phyloP scores from a whole-genome alignment of 805 yeast species.

The Metschnikowia rubicola region DNA sequence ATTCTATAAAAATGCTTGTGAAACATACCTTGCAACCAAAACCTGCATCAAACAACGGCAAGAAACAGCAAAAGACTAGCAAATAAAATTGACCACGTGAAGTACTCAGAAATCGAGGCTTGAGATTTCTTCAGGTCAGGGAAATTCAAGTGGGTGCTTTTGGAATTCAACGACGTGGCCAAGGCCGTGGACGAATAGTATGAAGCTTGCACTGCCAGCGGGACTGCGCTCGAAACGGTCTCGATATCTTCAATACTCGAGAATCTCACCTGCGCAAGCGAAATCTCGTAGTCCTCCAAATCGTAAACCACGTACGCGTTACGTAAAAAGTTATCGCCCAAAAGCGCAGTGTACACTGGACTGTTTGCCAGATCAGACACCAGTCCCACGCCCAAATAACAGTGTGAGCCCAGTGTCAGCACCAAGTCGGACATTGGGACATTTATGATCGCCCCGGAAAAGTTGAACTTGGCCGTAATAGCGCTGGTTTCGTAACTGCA shows the following conservation, averaged over 20 bases:
- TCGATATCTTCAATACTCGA: conserved; percentile 40
- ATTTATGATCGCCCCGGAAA: conserved; percentile 1
- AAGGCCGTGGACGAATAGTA: conserved; percentile 39
- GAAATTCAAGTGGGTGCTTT: too few relatives aligned
- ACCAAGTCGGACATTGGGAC: conserved; percentile 5
- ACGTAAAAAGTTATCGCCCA: conserved; percentile 65
- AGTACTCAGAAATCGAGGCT: too few relatives aligned
- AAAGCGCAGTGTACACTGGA: conserved; percentile 31
- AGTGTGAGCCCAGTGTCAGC: conserved; percentile 10
- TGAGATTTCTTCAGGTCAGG: too few relatives aligned
- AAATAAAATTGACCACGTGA: too few relatives aligned
- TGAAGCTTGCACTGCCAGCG: conserved; percentile 49
- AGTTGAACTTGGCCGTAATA: not conserved
- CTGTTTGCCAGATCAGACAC: too few relatives aligned
- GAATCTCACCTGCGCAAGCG: conserved; percentile 43
- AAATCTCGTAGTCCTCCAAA: conserved; percentile 51
- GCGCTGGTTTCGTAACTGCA: not conserved
- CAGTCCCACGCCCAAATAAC: conserved; percentile 28
- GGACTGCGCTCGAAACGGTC: conserved; percentile 40
- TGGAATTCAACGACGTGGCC: not conserved
- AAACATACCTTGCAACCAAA: too few relatives aligned
- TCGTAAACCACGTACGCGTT: conserved; percentile 66
- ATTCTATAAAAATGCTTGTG: too few relatives aligned
- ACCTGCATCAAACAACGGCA: too few relatives aligned
- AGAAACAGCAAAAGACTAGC: too few relatives aligned